These are phyloP conservation scores for Podospora comata DNA, from an alignment of 495 filamentous ascomycete genomes.

Conservation along the genomic window DNA sequence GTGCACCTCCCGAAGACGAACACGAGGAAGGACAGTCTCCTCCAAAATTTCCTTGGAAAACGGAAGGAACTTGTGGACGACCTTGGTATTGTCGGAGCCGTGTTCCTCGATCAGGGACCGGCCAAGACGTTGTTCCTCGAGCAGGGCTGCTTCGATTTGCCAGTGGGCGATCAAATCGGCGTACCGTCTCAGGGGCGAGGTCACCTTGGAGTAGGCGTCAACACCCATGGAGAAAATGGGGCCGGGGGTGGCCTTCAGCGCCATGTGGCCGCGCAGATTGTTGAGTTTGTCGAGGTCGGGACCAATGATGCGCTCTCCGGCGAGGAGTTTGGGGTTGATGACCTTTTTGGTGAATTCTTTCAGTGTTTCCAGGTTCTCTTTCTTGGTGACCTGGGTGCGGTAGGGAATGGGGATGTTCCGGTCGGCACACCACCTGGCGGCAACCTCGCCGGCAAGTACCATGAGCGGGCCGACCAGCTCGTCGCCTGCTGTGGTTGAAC, in stretches of 20 bases:
- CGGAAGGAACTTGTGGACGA: slow-evolving; percentile 49
- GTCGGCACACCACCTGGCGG: slow-evolving; percentile 67
- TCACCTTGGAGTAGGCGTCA: slow-evolving; percentile 71
- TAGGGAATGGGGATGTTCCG: slow-evolving; percentile 78
- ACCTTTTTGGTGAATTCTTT: slow-evolving; percentile 46
- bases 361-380: slow-evolving; percentile 42
- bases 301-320: slow-evolving; percentile 54
- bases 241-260: slow-evolving; percentile 49
- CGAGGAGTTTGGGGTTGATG: slow-evolving; percentile 50
- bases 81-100: slow-evolving; percentile 13
- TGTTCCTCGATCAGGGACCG: slow-evolving; percentile 46
- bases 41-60: slow-evolving; percentile 60
- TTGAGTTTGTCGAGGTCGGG: slow-evolving; percentile 62
- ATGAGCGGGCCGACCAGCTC: slow-evolving; percentile 56
- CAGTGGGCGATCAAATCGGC: slow-evolving; percentile 82
- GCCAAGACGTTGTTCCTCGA: slow-evolving; percentile 60
- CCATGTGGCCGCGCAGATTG: slow-evolving; percentile 49
- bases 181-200: slow-evolving; percentile 82
- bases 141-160: slow-evolving; percentile 81
- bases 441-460: slow-evolving; percentile 71
- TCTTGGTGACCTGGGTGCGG: slow-evolving; percentile 61
- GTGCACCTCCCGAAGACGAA: slow-evolving; percentile 50
- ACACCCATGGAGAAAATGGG: slow-evolving; percentile 61
- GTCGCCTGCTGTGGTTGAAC: slow-evolving; percentile 13
- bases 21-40: slow-evolving; percentile 43